Evolutionary conservation across 2,329 filamentous ascomycete species (phyloP), one percentile per base, ranked within the genome.

Genomic region (Nannizzia gypsea): DNA sequence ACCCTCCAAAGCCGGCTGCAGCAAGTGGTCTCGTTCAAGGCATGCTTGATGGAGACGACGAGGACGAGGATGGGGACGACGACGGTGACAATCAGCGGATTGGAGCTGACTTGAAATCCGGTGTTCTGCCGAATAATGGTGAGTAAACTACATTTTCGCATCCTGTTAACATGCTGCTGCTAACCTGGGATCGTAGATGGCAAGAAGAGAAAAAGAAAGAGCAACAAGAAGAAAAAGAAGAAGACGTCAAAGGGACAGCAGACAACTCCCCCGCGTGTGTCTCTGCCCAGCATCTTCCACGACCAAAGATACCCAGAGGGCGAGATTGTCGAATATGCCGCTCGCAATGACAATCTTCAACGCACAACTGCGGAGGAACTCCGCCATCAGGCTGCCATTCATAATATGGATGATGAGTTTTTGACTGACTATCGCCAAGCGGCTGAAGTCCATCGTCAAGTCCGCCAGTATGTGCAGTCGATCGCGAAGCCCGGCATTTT

Each of bases 391-490:
- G 65, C 69, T 11, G 69, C 69, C n/a, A 42, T 70, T 13, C 70
- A 75, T 58, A 70, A 74, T 58, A 71, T 76, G 65, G 77, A 80
- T 62, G 71, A 74, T 22, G 73, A 71, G 11, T 81, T 81, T 64
- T 71, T 83, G 22, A 71, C 70, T 24, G 74, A 83, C 60, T 83
- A 83, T 67, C 78, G 81, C 55, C 75, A 82, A 67, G 81, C 78
- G 8, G 81, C 80, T 0, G 81, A 83, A 65, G 72, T 80, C 52
- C 81, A 83, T 67, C 76, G 80, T 50, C 77, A 83, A 67, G 78
- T 81, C 54, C 77, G 81, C 26, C 74, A 76, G 48, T 80, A 76
- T 67, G 76, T 76, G 3, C 78, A 79, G 65, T 61, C 68, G 13
- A 73, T 72, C 60, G 77, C 77, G 65, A 78, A 78, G 66, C 81